Evolutionary conservation across 23 red algal species (phyloP).

Genomic region (Gracilariopsis chorda): DNA sequence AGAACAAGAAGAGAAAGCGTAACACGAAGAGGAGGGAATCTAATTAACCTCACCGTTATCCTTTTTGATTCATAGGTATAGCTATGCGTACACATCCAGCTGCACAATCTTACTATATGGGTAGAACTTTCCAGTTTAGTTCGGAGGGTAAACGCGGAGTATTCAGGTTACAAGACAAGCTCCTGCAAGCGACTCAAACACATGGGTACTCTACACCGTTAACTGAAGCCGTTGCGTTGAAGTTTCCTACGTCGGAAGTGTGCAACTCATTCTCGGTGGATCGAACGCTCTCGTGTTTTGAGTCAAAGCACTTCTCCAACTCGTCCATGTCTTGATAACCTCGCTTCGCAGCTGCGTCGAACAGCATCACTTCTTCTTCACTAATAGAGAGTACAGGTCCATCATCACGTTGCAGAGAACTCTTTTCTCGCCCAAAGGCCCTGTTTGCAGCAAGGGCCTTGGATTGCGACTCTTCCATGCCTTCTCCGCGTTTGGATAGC

Average conservation of each 20-base stretch:
- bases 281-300: constrained; percentile 7
- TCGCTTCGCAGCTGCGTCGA: constrained; percentile 11
- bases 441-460: constrained; percentile 33
- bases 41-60: no score
- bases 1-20: constrained; percentile 22
- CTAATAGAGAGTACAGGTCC: constrained; percentile 35
- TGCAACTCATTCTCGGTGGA: constrained; percentile 11
- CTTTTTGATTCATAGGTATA: no score
- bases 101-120: no score
- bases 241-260: not conserved
- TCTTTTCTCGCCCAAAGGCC: constrained; percentile 45
- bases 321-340: constrained; percentile 37
- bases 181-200: no score
- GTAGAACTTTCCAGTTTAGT: no score
- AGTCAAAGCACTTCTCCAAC: constrained; percentile 37
- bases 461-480: not conserved
- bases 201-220: not conserved
- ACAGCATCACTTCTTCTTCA: constrained; percentile 27
- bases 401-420: constrained; percentile 16
- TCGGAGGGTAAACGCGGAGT: no score
- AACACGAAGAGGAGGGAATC: no score
- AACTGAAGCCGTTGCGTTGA: not conserved
- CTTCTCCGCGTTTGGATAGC: constrained; percentile 8
- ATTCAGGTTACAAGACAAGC: no score
- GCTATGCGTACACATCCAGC: no score